Conservation (phyloP, 257 asterid genomes). For the Petrea volubilis region DNA sequence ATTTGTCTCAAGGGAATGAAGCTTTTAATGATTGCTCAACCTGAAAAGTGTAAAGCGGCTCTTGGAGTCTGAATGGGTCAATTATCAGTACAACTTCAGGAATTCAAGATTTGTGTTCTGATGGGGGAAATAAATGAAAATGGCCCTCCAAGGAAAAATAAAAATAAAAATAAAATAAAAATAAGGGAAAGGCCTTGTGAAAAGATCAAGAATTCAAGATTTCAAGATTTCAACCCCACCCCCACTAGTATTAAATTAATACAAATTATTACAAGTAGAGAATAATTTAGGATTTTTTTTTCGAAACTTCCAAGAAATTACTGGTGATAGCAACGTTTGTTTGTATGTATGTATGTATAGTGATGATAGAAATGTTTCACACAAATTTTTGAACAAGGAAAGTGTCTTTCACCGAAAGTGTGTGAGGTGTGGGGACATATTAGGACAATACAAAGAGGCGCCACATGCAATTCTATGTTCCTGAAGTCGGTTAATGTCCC, state of each 20-base stretch:
- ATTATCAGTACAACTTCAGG: conserved; percentile 17
- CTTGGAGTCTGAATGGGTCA: conserved; percentile 26
- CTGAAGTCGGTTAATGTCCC: neutral
- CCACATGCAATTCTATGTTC: conserved; percentile 6
- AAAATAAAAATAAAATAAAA: neutral
- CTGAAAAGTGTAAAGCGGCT: conserved; percentile 17
- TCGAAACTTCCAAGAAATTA: conserved; percentile 34
- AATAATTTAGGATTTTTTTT: neutral
- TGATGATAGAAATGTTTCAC: neutral
- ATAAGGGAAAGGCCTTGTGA: neutral
- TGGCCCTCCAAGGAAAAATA: neutral
- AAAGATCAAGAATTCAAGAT: conserved; percentile 1
- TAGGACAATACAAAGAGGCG: neutral
- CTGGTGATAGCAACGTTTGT: conserved; percentile 10
- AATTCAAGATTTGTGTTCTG: neutral
- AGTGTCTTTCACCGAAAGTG: too few relatives aligned
- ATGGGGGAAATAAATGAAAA: neutral
- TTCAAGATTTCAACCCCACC: neutral
- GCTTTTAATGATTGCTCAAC: conserved; percentile 12
- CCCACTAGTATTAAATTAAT: neutral
- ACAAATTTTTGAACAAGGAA: neutral
- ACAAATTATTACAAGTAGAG: neutral
- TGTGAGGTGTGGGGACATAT: neutral
- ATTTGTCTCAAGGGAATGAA: neutral
- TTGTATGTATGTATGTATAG: neutral